Evolutionary conservation across 1,284 basidiomycete genomes (phyloP), one percentile per base, ranked within the genome.

Genomic region (Xerocomus alliaceus): DNA sequence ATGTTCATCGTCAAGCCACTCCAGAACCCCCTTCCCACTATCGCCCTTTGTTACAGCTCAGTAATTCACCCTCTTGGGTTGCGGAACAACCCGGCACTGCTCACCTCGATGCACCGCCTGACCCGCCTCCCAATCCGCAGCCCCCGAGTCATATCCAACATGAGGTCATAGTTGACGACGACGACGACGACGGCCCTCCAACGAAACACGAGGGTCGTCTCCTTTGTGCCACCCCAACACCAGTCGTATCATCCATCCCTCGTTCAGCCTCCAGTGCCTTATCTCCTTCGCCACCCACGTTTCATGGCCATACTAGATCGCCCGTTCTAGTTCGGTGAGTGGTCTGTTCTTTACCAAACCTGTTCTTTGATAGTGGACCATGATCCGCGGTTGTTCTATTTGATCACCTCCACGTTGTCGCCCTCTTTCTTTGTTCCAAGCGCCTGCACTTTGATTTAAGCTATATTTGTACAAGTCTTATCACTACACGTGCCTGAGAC

Each of bases 301-400:
- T 54, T 50, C 54, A 63, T 41, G 73, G 76, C 10, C 73, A 75
- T 41, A 73, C 56, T 44, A 73, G 73, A 39, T 77, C 73, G 11
- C 73, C 73, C 26, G 72, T 75, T 22, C 63, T 75, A 32, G 57
- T 63, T 15, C 76, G 72, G 73, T 77, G 63, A 76, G 73, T 54
- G 5, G 24, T 50, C 53, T 35, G 12, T 26, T 35, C 50, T 53
- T 34, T 24, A 26, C 1, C n/a, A n/a, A 4, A 22, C 39, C 51
- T 46, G 48, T 50, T 55, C 52, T 56, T 42, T n/a, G 51, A 56
- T 48, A 18, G 54, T 54, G 22, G 26, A 26, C 15, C n/a, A 50
- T 60, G 55, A 60, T 62, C n/a, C 31, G 42, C 18, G 24, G 18
- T 53, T 53, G 28, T 26, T 15, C 34, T 28, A 8, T 57, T 62